These are phyloP conservation scores for Salix arbutifolia DNA, from an alignment of 345 rosid species.

Conservation along the genomic window DNA sequence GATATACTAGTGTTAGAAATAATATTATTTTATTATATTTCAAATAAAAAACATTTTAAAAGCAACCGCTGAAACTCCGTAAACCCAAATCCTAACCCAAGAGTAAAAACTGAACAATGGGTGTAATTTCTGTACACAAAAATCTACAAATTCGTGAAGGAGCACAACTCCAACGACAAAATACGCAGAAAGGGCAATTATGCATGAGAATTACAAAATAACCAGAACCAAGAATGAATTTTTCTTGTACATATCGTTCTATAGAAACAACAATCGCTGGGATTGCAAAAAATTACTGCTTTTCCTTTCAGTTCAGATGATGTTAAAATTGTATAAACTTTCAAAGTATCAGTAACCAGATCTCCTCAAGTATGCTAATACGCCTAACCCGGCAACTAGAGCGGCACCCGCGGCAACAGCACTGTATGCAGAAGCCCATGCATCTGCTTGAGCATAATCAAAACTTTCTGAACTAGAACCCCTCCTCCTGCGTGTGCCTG, in stretches of 20 bases:
- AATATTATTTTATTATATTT: too few relatives aligned
- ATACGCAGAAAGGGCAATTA: neutral
- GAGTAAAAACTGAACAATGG: neutral
- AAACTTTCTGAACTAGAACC: constrained; percentile 43
- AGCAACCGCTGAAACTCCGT: neutral
- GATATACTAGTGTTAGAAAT: too few relatives aligned
- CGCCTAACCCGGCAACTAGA: constrained; percentile 76
- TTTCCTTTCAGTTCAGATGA: constrained; percentile 9
- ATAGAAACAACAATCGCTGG: constrained; percentile 4
- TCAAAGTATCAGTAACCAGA: constrained; percentile 35
- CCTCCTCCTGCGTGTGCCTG: constrained; percentile 40
- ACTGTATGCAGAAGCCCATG: constrained; percentile 88
- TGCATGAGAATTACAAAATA: neutral
- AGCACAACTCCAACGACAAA: neutral
- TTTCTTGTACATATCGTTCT: constrained; percentile 11
- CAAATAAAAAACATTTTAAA: too few relatives aligned
- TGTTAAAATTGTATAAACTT: neutral
- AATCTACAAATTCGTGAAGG: neutral
- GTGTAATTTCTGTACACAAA: constrained; percentile 6
- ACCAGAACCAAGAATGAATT: neutral
- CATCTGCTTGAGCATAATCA: constrained; percentile 61
- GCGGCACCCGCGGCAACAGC: constrained; percentile 95
- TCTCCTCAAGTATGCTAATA: constrained; percentile 75
- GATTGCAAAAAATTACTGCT: neutral
- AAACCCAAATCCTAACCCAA: too few relatives aligned